Evolutionary conservation across 1,139 yeast genomes (phyloP), one percentile per base, ranked within the genome.

Genomic region (Lodderomyces metapsilosis): DNA sequence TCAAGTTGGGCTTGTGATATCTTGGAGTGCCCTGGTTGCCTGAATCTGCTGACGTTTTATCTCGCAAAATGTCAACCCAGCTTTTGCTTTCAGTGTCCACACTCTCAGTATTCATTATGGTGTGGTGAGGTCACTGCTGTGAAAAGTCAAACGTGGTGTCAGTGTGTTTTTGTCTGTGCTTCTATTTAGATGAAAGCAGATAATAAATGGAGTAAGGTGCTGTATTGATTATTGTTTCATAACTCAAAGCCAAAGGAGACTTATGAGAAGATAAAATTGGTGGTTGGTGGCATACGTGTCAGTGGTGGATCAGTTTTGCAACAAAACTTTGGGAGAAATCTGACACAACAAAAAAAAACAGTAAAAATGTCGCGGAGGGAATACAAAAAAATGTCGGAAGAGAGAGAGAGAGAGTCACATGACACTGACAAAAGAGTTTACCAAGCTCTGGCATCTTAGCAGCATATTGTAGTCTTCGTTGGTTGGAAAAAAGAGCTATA

Each of bases 1-100:
- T 37, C n/a, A 51, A 42, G 2, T 41, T 23, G 17, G 18, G 32
- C 32, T 6, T 15, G 17, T 28, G 18, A 16, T 13, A 28, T 8
- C 16, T 13, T 28, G 23, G 36, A 17, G 21, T n/a, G 12, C 25
- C 17, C 12, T 3, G 34, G 11, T 15, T 37, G 15, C 18, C 20
- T 15, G 4, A 3, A 28, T 15, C 18, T 3, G n/a, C 18, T 15
- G 32, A 28, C 4, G 32, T 10, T 15, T 28, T 28, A 4, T 28
- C 32, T 15, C 32, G 17, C 18, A 28, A 28, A 15, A 28, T 28
- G 18, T 28, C 32, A 4, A 28, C 32, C 32, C 32, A 28, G 18
- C 32, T 28, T 15, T 16, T 28, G 12, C n/a, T 15, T 28, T 8
- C 32, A 4, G 10, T 28, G 8, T 11, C 12, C 3, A 8, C 16